Conservation (phyloP, 352 stramenopile species). For the Globisporangium spiculum region DNA sequence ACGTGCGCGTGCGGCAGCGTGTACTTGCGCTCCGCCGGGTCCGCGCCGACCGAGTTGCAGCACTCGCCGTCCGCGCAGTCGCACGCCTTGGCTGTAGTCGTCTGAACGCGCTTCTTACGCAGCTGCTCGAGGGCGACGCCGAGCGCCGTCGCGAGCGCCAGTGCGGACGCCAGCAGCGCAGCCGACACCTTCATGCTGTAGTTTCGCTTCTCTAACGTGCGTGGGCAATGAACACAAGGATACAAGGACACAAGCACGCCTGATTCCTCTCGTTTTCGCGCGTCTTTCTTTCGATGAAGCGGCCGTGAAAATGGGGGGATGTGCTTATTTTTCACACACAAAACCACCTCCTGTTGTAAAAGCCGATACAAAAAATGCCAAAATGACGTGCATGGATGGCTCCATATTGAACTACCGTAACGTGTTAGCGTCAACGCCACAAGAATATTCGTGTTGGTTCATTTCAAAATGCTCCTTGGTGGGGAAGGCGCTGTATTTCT, state of each 20-base stretch:
- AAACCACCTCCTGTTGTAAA: not conserved
- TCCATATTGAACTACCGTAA: not conserved
- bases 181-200: conserved; percentile 12
- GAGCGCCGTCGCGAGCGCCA: conserved; percentile 9
- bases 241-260: not conserved
- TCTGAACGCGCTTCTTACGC: conserved; percentile 1
- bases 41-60: conserved; percentile 57
- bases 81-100: conserved; percentile 27
- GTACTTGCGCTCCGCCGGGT: conserved; percentile 55
- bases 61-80: conserved; percentile 70
- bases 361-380: not conserved
- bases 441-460: not conserved
- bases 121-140: conserved; percentile 2
- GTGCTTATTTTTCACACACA: conserved; percentile 1
- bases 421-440: not conserved
- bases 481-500: not conserved
- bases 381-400: not conserved
- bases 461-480: not conserved
- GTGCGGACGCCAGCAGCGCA: conserved; percentile 13
- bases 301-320: conserved; percentile 8
- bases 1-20: conserved; percentile 72
- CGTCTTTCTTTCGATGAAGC: conserved; percentile 6
- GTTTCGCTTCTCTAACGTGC: not conserved
- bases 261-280: not conserved
- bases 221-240: not conserved